These are phyloP conservation scores for Suhomyces bokatorum DNA, from an alignment of 1,139 yeast genomes.

Conservation along the genomic window DNA sequence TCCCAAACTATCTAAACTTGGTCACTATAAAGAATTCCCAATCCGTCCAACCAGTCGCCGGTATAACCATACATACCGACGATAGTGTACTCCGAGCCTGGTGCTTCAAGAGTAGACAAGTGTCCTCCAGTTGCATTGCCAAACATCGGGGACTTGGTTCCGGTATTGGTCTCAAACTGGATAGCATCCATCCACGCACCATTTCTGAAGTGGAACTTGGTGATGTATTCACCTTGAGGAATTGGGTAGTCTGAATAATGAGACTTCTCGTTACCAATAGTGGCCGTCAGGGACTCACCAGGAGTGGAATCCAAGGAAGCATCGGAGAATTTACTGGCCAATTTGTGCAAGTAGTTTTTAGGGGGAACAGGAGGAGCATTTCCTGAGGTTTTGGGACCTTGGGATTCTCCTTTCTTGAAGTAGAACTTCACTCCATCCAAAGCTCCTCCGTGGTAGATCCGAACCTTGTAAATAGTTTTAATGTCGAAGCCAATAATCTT, in stretches of 20 bases:
- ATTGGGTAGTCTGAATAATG: conserved; percentile 59
- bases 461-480: conserved; percentile 42
- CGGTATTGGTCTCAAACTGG: conserved; percentile 60
- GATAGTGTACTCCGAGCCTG: conserved; percentile 51
- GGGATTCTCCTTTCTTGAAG: conserved; percentile 12
- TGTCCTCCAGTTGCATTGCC: conserved; percentile 76
- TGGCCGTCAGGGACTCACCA: conserved; percentile 18
- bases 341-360: conserved; percentile 43
- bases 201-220: conserved; percentile 62
- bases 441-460: conserved; percentile 71
- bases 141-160: conserved; percentile 51
- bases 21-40: conserved; percentile 58
- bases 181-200: conserved; percentile 93
- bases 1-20: conserved; percentile 47
- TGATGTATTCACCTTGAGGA: conserved; percentile 56
- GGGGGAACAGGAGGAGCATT: conserved; percentile 47
- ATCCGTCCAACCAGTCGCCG: conserved; percentile 69
- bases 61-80: conserved; percentile 70
- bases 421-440: conserved; percentile 66
- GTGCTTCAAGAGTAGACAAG: conserved; percentile 56
- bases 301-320: conserved; percentile 11
- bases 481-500: conserved; percentile 34
- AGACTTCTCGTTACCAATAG: conserved; percentile 65
- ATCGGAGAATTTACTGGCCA: conserved; percentile 22
- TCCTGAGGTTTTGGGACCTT: conserved; percentile 1